phyloP scores from a whole-genome alignment of 2,329 filamentous ascomycete genomes.

The Tetracladium maxilliforme region DNA sequence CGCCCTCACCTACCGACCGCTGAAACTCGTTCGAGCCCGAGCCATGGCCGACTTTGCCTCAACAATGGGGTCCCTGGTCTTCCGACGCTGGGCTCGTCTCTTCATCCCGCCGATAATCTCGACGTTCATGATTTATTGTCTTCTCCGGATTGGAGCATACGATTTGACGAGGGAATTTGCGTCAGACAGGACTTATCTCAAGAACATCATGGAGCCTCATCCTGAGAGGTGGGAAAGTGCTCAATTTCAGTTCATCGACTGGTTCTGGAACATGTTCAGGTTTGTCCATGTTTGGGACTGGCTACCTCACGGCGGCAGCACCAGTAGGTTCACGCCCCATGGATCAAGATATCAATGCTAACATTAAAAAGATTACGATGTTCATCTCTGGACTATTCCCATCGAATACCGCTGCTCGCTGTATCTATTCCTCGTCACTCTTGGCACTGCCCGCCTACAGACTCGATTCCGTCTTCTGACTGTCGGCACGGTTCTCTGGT shows the following conservation, averaged over 20 bases:
- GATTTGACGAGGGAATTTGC: no score
- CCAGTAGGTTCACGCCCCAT: no score
- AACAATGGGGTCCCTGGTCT: slow-evolving; percentile 27
- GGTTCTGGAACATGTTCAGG: no score
- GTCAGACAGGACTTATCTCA: no score
- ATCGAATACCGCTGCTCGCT: slow-evolving; percentile 30
- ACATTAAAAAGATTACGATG: no score
- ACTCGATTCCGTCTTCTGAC: slow-evolving; percentile 15
- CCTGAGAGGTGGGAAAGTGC: no score
- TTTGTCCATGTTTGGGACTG: no score
- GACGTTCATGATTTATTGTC: slow-evolving; percentile 21
- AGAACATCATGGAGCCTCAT: no score
- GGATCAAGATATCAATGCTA: no score
- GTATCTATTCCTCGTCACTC: slow-evolving; percentile 24
- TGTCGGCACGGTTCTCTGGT: slow-evolving; percentile 21
- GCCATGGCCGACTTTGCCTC: slow-evolving; percentile 19
- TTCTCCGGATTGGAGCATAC: slow-evolving; percentile 17
- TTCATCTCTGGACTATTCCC: slow-evolving; percentile 32
- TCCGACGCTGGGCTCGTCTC: slow-evolving; percentile 29
- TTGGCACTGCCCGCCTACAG: slow-evolving; percentile 17
- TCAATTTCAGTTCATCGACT: no score
- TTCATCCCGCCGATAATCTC: slow-evolving; percentile 28
- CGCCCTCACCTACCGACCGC: slow-evolving; percentile 26
- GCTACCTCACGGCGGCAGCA: no score
- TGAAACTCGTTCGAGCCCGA: slow-evolving; percentile 22